These are phyloP conservation scores for Balakata baccata DNA, from an alignment of 345 rosid genomes.

Conservation along the genomic window DNA sequence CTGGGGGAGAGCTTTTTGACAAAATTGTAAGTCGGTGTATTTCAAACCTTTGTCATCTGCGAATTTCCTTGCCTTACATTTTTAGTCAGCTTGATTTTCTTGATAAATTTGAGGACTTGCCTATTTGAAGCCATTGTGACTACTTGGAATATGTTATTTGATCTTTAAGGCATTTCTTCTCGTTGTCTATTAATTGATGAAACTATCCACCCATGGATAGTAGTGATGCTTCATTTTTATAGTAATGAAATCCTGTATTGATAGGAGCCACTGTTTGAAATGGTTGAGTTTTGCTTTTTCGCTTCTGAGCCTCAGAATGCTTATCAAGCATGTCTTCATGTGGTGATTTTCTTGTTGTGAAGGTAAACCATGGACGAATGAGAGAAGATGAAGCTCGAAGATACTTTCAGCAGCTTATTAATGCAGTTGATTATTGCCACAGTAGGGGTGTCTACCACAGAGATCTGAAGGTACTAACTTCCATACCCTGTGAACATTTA, in stretches of 20 bases:
- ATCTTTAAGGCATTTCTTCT: not conserved
- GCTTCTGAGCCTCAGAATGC: not conserved
- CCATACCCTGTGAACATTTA: not conserved
- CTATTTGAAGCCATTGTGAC: not conserved
- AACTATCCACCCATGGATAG: not conserved
- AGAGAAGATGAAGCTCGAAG: constrained; percentile 80
- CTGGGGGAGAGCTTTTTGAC: constrained; percentile 33
- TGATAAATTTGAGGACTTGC: not conserved
- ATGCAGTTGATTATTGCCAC: constrained; percentile 93
- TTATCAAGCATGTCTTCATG: not conserved
- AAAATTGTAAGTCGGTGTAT: constrained; percentile 25
- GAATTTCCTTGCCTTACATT: not conserved
- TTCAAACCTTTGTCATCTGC: not conserved
- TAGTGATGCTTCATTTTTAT: not conserved
- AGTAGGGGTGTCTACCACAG: constrained; percentile 97
- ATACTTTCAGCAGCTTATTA: constrained; percentile 94
- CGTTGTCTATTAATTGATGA: not conserved
- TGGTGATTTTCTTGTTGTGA: constrained; percentile 18
- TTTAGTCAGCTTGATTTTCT: not conserved
- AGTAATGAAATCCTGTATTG: not conserved
- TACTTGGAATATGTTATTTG: not conserved
- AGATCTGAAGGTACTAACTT: constrained; percentile 70
- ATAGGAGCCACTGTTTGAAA: not conserved
- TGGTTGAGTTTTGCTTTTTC: not conserved
- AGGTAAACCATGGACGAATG: constrained; percentile 93